These are phyloP conservation scores for Hymenotorrendiella dingleyae DNA, from an alignment of 2,329 filamentous ascomycete genomes.

Conservation along the genomic window DNA sequence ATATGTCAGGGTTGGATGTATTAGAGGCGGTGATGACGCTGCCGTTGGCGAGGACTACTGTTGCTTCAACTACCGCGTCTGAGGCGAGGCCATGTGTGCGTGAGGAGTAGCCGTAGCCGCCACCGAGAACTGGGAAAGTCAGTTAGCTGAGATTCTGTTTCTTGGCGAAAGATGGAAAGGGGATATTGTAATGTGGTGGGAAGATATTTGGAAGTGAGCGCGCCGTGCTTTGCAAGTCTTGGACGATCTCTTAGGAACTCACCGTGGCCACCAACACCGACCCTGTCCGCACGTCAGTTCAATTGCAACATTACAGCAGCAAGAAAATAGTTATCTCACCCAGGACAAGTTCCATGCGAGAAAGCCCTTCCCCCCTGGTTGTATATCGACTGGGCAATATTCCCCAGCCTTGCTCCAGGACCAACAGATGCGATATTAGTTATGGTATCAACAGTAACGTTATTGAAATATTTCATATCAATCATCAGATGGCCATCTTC, in stretches of 20 bases:
- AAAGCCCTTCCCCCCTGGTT: constrained; percentile 32
- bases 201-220: too few relatives aligned
- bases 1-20: constrained; percentile 38
- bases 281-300: too few relatives aligned
- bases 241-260: too few relatives aligned
- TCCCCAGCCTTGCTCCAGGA: constrained; percentile 38
- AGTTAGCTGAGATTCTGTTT: not conserved
- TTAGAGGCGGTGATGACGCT: constrained; percentile 33
- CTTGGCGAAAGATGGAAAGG: not conserved
- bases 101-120: constrained; percentile 18
- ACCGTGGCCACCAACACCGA: constrained; percentile 14
- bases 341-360: constrained; percentile 40
- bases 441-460: constrained; percentile 44
- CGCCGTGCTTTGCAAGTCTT: too few relatives aligned
- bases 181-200: too few relatives aligned
- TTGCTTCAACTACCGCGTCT: constrained; percentile 14
- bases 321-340: constrained; percentile 10
- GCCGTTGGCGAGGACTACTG: constrained; percentile 14
- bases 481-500: constrained; percentile 46
- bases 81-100: constrained; percentile 15
- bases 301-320: not conserved
- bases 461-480: constrained; percentile 47
- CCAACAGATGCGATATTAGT: constrained; percentile 30
- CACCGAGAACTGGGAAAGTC: constrained; percentile 8
- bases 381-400: constrained; percentile 35